Percentiles rank a stretch among this genome's conserved stretches.
Evolutionary conservation across 805 yeast genomes (phyloP).

Genomic region (Jamesozyma lodderae): DNA sequence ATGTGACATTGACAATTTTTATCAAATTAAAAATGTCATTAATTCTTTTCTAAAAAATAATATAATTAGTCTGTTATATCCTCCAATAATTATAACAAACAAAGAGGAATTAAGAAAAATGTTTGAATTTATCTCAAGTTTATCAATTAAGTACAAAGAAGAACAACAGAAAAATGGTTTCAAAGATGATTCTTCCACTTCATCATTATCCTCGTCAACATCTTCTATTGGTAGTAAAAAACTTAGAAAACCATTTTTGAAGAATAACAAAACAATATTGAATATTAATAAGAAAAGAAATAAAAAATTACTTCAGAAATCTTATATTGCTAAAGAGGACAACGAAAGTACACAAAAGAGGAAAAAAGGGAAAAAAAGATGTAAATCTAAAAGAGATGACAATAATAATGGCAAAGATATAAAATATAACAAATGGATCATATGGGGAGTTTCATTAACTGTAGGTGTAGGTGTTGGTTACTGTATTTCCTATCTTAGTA

Average conservation of each 20-base stretch:
- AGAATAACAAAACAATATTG: no score
- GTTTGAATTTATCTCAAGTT: slow-evolving; percentile 5
- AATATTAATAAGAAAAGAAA: not conserved
- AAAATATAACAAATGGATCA: slow-evolving; percentile 4
- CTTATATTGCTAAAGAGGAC: no score
- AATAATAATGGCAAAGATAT: no score
- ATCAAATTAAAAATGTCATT: slow-evolving; percentile 21
- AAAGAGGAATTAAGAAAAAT: slow-evolving; percentile 16
- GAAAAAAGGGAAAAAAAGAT: not conserved
- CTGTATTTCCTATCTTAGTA: slow-evolving; percentile 19
- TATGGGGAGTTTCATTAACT: slow-evolving; percentile 25
- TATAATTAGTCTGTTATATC: slow-evolving; percentile 17
- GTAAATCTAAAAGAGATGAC: not conserved
- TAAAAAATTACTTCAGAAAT: no score
- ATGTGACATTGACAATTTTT: slow-evolving; percentile 22
- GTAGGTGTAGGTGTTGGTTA: slow-evolving; percentile 28
- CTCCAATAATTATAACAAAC: slow-evolving; percentile 19
- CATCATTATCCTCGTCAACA: not conserved
- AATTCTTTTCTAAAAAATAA: slow-evolving; percentile 15
- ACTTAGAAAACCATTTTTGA: no score
- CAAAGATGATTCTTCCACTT: not conserved
- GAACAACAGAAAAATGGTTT: not conserved
- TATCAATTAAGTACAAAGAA: not conserved
- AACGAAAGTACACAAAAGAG: not conserved
- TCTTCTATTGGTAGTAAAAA: no score